Base-by-base conservation (phyloP, 129 eudicot species). In the Apium graveolens region DNA sequence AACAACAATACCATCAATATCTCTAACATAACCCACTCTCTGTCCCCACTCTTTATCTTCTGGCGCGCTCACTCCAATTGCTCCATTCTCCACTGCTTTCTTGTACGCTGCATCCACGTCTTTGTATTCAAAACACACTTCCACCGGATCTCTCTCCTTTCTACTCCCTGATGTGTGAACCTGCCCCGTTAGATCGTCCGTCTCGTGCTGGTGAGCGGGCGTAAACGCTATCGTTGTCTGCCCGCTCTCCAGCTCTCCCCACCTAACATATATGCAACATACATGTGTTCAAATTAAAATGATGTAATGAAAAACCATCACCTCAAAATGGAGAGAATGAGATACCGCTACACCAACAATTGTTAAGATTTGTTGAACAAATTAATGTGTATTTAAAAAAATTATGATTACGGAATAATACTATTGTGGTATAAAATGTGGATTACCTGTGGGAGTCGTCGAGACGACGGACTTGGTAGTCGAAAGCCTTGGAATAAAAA, bases 1-100 rank as follows among this genome's bases (percentile, higher is more conserved):
- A 26, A 95, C 96, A 6, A 91, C 96, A 37, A 86, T 88, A 29
- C 97, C 97, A 51, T 95, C 98, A 20, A 84, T 77, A 66, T 95
- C 98, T 18, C 94, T 83, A 18, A 95, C 96, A 76, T 95, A 95
- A 27, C 98, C 98, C 0, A 95, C 96, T 83, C 87, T 91, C 88
- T 95, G 98, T 0, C 97, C 97, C 98, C 98, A 95, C 49, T 91
- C 92, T 69, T 90, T 95, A 79, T 87, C 90, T 88, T 88, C 96
- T 48, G 98, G 98, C 85, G 68, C 73, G 45, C 92, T 68, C 78
- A 95, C 97, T 32, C 78, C 87, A 83, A 79, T 90, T 17, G 98
- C 98, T 31, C 98, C 98, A 39, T 90, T 90, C 88, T 91, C 97
- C 87, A 95, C 89, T 45, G 98, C 98, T 80, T 91, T 95, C 97